These are phyloP conservation scores for Cnidoscolus chayamansa DNA, from an alignment of 441 rosid species.

Conservation along the genomic window DNA sequence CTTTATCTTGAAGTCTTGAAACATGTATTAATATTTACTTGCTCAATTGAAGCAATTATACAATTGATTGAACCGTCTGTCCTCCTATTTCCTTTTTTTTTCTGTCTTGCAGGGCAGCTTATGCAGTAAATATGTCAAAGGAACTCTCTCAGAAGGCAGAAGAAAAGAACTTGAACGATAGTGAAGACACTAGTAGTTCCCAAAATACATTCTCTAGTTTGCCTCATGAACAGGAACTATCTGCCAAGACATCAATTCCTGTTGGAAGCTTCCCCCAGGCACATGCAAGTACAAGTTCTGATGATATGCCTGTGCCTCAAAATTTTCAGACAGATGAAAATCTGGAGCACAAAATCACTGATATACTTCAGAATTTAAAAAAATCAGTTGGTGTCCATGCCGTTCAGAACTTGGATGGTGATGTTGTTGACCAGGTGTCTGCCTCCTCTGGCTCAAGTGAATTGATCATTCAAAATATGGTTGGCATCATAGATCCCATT, in stretches of 20 bases:
- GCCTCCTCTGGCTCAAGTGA: constrained; percentile 59
- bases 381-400: constrained; percentile 46
- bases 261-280: constrained; percentile 91
- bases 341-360: constrained; percentile 38
- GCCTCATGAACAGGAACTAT: constrained; percentile 88
- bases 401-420: constrained; percentile 47
- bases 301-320: constrained; percentile 53
- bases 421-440: constrained; percentile 49
- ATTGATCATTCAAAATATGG: constrained; percentile 38
- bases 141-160: constrained; percentile 70
- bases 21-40: neutral
- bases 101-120: constrained; percentile 71
- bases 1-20: neutral
- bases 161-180: constrained; percentile 80
- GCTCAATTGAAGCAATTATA: neutral
- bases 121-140: constrained; percentile 89
- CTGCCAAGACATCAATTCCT: constrained; percentile 78
- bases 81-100: neutral
- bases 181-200: constrained; percentile 66
- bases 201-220: constrained; percentile 82
- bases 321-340: constrained; percentile 49
- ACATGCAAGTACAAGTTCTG: constrained; percentile 87
- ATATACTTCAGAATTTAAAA: constrained; percentile 46
- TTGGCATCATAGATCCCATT: constrained; percentile 38
- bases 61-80: neutral